Evolutionary conservation across 805 yeast species (phyloP).

Genomic region (Ogataea trehalophila): DNA sequence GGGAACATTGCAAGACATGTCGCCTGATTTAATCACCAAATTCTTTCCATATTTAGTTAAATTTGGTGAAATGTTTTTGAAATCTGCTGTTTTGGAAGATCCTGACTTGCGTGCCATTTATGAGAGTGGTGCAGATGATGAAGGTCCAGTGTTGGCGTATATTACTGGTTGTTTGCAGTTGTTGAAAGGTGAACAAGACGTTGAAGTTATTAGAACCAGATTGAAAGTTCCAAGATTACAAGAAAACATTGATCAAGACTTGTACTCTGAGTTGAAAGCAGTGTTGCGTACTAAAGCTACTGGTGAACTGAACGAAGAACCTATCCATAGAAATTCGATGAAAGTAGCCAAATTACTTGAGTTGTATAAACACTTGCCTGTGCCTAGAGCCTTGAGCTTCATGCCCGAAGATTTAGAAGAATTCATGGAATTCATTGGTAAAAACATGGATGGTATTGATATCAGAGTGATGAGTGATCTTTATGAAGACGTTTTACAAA

Average conservation of each 20-base stretch:
- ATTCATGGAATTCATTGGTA: conserved; percentile 12
- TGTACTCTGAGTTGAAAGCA: conserved; percentile 8
- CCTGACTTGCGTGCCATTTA: conserved; percentile 8
- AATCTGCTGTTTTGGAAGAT: conserved; percentile 13
- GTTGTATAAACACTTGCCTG: conserved; percentile 15
- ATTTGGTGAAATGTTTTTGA: conserved; percentile 20
- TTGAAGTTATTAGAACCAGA: conserved; percentile 11
- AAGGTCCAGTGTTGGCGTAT: conserved; percentile 15
- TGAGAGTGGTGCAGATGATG: conserved; percentile 10
- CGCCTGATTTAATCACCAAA: conserved; percentile 15
- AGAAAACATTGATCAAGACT: conserved; percentile 6
- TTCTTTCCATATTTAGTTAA: conserved; percentile 7
- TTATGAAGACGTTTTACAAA: conserved; percentile 16
- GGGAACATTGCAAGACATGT: conserved; percentile 10
- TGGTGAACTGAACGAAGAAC: neutral
- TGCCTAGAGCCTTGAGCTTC: conserved; percentile 16
- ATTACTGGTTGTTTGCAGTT: conserved; percentile 14
- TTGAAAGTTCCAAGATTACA: conserved; percentile 4
- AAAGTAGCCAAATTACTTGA: conserved; percentile 3
- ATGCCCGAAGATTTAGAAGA: conserved; percentile 17
- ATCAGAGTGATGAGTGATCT: conserved; percentile 8
- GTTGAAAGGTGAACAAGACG: conserved; percentile 10
- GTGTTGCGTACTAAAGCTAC: conserved; percentile 3
- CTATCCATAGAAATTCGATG: neutral
- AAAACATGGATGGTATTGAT: conserved; percentile 8